Evolutionary conservation across 106 monocot genomes (phyloP).

Genomic region (Acorus gramineus): DNA sequence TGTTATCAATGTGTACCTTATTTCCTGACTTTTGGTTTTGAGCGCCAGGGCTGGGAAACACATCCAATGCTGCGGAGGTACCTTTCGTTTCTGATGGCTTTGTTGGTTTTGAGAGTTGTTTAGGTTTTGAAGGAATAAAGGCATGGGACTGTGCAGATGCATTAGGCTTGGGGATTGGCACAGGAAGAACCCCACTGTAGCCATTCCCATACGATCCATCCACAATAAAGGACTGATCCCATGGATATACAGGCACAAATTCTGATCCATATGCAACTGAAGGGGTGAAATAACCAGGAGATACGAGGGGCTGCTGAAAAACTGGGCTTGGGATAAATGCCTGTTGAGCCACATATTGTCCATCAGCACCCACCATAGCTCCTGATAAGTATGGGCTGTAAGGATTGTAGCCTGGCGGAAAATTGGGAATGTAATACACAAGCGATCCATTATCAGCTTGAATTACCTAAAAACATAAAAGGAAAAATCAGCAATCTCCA

Average conservation of each 20-base stretch:
- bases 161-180: conserved; percentile 22
- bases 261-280: conserved; percentile 50
- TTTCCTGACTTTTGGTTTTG: conserved; percentile 36
- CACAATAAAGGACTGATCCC: conserved; percentile 33
- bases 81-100: conserved; percentile 26
- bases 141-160: conserved; percentile 22
- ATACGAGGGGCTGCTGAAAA: conserved; percentile 24
- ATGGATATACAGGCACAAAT: conserved; percentile 38
- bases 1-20: conserved; percentile 13
- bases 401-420: conserved; percentile 38
- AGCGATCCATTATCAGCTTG: conserved; percentile 52
- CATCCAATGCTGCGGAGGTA: conserved; percentile 13
- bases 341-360: conserved; percentile 54
- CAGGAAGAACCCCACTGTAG: conserved; percentile 18
- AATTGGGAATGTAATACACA: conserved; percentile 47
- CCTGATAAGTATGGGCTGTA: conserved; percentile 36
- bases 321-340: conserved; percentile 31
- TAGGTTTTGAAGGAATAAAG: conserved; percentile 13
- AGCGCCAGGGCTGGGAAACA: conserved; percentile 8
- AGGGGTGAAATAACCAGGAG: conserved; percentile 48
- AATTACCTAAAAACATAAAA: conserved; percentile 37
- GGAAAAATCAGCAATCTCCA: neutral
- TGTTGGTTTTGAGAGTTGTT: conserved; percentile 11
- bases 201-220: conserved; percentile 26
- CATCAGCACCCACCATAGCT: conserved; percentile 42